These are phyloP conservation scores for Leonotis leonurus DNA, from an alignment of 257 asterid species.

Conservation along the genomic window DNA sequence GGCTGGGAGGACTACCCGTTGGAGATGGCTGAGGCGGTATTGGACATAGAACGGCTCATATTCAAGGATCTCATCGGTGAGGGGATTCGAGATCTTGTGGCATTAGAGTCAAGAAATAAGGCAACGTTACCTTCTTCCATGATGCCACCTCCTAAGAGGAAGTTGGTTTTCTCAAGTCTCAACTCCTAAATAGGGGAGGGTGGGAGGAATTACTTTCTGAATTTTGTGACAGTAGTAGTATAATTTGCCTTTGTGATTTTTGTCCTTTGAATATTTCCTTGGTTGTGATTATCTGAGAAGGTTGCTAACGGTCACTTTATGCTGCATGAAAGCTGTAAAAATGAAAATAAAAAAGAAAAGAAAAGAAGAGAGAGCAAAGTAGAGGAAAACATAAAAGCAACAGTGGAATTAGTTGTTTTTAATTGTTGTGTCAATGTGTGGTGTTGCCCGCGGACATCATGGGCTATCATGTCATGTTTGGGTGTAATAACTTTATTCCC, in stretches of 20 bases:
- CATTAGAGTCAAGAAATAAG: conserved; percentile 34
- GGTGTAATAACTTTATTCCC: conserved; percentile 16
- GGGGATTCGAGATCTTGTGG: conserved; percentile 59
- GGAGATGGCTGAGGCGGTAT: conserved; percentile 59
- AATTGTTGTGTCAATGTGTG: conserved; percentile 35
- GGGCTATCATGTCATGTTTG: conserved; percentile 27
- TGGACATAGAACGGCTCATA: conserved; percentile 79
- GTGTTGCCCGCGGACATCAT: conserved; percentile 28
- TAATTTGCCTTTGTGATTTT: conserved; percentile 8
- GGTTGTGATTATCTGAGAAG: neutral
- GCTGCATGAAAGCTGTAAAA: conserved; percentile 36
- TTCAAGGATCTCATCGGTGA: conserved; percentile 78
- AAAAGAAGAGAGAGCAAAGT: neutral
- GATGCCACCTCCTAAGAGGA: conserved; percentile 43
- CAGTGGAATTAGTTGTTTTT: conserved; percentile 7
- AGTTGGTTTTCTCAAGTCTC: conserved; percentile 49
- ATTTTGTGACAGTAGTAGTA: conserved; percentile 3
- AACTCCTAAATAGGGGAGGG: neutral
- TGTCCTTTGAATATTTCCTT: neutral
- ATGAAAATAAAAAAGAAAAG: neutral
- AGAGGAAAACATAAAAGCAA: conserved; percentile 6
- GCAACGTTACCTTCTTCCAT: conserved; percentile 6
- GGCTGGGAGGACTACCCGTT: conserved; percentile 78
- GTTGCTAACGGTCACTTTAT: conserved; percentile 15
- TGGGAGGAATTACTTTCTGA: neutral